Evolutionary conservation across 805 yeast species (phyloP).

Genomic region (Ogataea trehaloabstinens): DNA sequence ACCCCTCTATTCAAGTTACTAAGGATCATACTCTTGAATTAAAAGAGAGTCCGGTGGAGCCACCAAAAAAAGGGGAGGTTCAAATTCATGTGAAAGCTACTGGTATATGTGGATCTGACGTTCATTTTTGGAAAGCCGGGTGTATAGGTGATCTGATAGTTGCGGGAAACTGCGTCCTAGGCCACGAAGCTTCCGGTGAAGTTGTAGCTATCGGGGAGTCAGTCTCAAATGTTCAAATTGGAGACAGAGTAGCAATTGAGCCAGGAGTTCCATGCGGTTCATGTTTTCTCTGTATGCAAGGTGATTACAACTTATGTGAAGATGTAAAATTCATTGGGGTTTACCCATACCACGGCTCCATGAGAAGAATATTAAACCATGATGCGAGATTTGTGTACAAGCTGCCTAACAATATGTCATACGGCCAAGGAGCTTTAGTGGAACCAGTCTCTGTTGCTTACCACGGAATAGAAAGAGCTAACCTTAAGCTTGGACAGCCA

Average conservation of each 20-base stretch:
- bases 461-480: slow-evolving; percentile 48
- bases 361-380: slow-evolving; percentile 37
- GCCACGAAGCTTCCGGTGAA: slow-evolving; percentile 45
- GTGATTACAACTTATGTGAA: slow-evolving; percentile 40
- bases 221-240: slow-evolving; percentile 42
- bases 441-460: slow-evolving; percentile 55
- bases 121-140: slow-evolving; percentile 67
- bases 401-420: slow-evolving; percentile 43
- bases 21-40: slow-evolving; percentile 15
- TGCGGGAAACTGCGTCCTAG: slow-evolving; percentile 35
- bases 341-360: slow-evolving; percentile 36
- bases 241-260: slow-evolving; percentile 49
- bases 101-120: slow-evolving; percentile 74
- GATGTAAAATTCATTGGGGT: slow-evolving; percentile 37
- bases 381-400: slow-evolving; percentile 28
- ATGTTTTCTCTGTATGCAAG: slow-evolving; percentile 37
- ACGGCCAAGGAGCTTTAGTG: slow-evolving; percentile 51
- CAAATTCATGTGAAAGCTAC: slow-evolving; percentile 60
- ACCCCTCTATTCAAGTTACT: slow-evolving; percentile 21
- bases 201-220: slow-evolving; percentile 46
- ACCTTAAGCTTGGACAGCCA: slow-evolving; percentile 44
- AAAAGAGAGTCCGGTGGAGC: slow-evolving; percentile 14
- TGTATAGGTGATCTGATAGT: slow-evolving; percentile 49
- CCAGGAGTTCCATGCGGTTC: slow-evolving; percentile 53
- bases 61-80: slow-evolving; percentile 42